Evolutionary conservation across 1,139 yeast genomes (phyloP).

Genomic region (Geotrichum aggregatum): DNA sequence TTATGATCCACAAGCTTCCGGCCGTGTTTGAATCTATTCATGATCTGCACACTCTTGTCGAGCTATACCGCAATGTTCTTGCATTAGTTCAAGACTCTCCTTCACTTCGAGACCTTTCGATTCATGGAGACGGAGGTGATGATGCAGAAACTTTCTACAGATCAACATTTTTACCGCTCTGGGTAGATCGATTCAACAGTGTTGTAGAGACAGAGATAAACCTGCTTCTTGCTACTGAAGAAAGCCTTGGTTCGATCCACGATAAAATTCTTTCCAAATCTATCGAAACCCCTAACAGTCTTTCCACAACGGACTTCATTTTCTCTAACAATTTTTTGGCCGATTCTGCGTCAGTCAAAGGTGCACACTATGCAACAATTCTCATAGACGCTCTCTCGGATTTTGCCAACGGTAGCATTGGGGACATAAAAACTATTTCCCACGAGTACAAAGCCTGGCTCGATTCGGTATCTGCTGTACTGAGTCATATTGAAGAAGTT

Average conservation of each 20-base stretch:
- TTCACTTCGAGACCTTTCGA: constrained; percentile 23
- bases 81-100: constrained; percentile 25
- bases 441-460: constrained; percentile 20
- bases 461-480: constrained; percentile 12
- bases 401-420: constrained; percentile 19
- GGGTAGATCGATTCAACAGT: constrained; percentile 25
- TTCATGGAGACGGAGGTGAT: constrained; percentile 3
- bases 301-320: constrained; percentile 15
- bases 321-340: constrained; percentile 17
- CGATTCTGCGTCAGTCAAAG: constrained; percentile 9
- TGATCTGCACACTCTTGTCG: constrained; percentile 25
- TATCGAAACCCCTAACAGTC: background rate
- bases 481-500: constrained; percentile 19
- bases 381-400: constrained; percentile 15
- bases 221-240: constrained; percentile 17
- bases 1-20: constrained; percentile 21
- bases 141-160: constrained; percentile 22
- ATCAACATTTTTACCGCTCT: constrained; percentile 23
- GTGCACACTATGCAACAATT: constrained; percentile 15
- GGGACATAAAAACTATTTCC: constrained; percentile 18
- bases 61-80: constrained; percentile 25
- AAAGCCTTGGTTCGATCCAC: constrained; percentile 20
- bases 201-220: constrained; percentile 16
- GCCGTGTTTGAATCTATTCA: constrained; percentile 20
- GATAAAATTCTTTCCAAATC: constrained; percentile 9